phyloP scores from a whole-genome alignment of 106 monocot species.

The Triglochin maritima region DNA sequence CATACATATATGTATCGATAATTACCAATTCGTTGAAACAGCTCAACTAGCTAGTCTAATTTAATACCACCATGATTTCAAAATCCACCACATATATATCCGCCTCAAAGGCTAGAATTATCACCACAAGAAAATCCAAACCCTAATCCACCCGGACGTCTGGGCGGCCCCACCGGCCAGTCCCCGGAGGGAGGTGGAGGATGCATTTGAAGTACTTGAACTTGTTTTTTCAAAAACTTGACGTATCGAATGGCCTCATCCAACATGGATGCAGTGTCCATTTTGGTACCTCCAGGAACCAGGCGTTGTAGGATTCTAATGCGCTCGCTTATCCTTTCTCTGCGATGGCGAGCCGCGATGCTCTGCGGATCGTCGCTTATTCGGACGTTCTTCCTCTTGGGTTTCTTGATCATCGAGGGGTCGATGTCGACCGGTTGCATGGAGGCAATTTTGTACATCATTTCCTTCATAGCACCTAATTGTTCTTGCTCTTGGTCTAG shows the following conservation, averaged over 20 bases:
- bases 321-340: constrained; percentile 67
- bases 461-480: constrained; percentile 71
- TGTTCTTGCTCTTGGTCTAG: constrained; percentile 29
- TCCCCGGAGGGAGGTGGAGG: background rate
- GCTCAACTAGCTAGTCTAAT: no score
- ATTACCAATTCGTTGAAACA: no score
- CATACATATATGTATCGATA: no score
- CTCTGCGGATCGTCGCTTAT: constrained; percentile 86
- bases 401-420: constrained; percentile 58
- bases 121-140: constrained; percentile 4
- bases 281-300: constrained; percentile 72
- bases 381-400: constrained; percentile 54
- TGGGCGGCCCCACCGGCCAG: background rate
- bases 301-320: constrained; percentile 65
- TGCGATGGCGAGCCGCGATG: constrained; percentile 58
- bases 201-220: constrained; percentile 10
- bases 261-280: constrained; percentile 81
- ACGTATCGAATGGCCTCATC: constrained; percentile 73
- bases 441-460: constrained; percentile 76
- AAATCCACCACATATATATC: no score
- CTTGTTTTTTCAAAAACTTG: constrained; percentile 45
- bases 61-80: no score
- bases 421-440: constrained; percentile 89
- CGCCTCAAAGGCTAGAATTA: background rate
- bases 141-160: background rate